Base-by-base conservation (phyloP, 495 filamentous ascomycete species). In the Daldinia bambusicola region DNA sequence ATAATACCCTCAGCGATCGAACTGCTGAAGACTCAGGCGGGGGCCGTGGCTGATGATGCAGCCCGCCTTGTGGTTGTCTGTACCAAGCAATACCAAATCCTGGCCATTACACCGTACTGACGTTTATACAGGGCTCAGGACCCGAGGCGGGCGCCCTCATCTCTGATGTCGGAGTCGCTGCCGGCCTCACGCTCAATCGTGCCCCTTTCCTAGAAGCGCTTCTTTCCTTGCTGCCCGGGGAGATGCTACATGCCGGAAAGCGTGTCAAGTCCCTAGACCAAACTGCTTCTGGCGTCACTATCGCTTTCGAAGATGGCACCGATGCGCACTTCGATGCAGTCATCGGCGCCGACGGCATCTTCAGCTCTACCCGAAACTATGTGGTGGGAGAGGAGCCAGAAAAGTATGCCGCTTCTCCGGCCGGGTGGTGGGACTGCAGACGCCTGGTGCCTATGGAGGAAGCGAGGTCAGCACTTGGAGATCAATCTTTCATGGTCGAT, bases 391-490 rank as follows among this genome's bases (percentile, higher is more conserved):
- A 13, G 14, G 40, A n/a, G 8, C 5, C 40, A 16, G n/a, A 43
- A 16, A 14, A 43, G 7, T n/a, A 43, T 6, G 7, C 3, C 16
- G 40, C 40, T 43, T 43, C n/a, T 6, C 41, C 41, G 16, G 16
- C 41, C 41, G 41, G 41, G 16, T 45, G 16, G 16, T 45, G 41
- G 41, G 41, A 45, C n/a, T 45, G 41, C 41, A 45, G 41, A 16
- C 26, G 26, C 26, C 3, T 26, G 1, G 26, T 26, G 1, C 26
- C 26, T 26, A 1, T 26, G 1, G 26, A 26, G 26, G 26, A 26
- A 26, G 26, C 26, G 26, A 26, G 26, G 26, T 26, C 26, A 3
- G 26, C 26, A 26, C 1, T 26, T 3, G 26, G 26, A 26, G 26
- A 26, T 26, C 1, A 26, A 26, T 26, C 26, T 26, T 26, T 26